Evolutionary conservation across 2,329 filamentous ascomycete genomes (phyloP).

Genomic region (Penicillium sp.): DNA sequence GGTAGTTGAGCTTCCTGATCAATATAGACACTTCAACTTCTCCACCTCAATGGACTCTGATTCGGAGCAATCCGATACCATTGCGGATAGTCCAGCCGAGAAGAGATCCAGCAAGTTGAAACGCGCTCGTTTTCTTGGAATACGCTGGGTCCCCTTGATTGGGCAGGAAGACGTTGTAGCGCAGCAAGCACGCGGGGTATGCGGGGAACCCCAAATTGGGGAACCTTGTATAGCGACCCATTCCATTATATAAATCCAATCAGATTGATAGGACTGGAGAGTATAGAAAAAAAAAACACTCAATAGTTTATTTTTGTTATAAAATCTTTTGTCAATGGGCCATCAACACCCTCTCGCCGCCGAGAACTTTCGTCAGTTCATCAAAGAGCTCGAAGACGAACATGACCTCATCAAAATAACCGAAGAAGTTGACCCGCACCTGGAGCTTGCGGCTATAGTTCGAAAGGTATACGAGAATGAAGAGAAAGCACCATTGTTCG

Average conservation of each 20-base stretch:
- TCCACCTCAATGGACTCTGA: no score
- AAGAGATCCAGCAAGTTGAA: no score
- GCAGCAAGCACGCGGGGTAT: neutral
- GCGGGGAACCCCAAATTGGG: neutral
- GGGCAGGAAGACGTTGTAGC: neutral
- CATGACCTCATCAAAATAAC: conserved; percentile 19
- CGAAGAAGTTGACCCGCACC: conserved; percentile 14
- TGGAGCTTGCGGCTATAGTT: conserved; percentile 21
- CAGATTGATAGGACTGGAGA: no score
- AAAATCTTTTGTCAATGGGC: no score
- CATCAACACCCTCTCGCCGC: neutral
- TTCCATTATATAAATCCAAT: neutral
- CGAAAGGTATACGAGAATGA: conserved; percentile 15
- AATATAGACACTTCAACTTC: no score
- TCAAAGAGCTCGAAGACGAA: conserved; percentile 19
- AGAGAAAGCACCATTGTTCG: conserved; percentile 9
- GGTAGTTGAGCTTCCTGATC: no score
- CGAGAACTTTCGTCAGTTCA: conserved; percentile 16
- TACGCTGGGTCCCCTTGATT: no score
- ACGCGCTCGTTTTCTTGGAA: no score
- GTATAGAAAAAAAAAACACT: no score
- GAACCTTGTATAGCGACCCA: neutral
- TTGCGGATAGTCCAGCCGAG: no score
- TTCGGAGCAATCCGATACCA: no score
- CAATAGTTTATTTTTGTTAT: no score